Base-by-base conservation (phyloP, 768 basidiomycete species). In the Daedaleopsis sinensis region DNA sequence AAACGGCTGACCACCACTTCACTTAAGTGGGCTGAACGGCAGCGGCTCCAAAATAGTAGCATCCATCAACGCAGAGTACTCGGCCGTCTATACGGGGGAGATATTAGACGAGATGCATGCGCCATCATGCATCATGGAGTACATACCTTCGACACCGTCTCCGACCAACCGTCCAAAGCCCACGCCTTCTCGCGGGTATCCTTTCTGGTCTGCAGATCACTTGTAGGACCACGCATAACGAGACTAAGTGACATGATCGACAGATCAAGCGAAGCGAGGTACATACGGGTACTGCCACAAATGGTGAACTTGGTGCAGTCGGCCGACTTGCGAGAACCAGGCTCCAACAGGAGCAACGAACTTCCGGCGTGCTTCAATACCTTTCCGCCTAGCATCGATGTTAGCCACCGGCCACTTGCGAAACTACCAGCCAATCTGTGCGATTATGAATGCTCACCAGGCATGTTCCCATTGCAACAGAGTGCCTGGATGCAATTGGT, bases 161-260 rank as follows among this genome's bases (percentile, higher is more conserved):
- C 92, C 47, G 91, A 90, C 96, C 96, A 99, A 5, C 94, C 94
- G 63, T 96, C 93, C 66, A 94, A 82, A 69, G 92, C 84, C 96
- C 96, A 99, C 23, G 95, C 94, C 72, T 88, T 85, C 74, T 96
- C 92, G 44, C 96, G 83, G 46, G 80, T 86, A 65, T 91, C 87
- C 75, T 94, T 96, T 61, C 96, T 82, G 9, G 82, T 83, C 63
- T 93, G 87, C 58, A 97, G 80, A 68, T 85, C 84, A 58, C 91
- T 91, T 16, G 35, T 44, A 43, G 11, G 19, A 38, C 32, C 13
- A n/a, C 55, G 21, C 19, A 52, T 53, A 43, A 37, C 58, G 56
- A 52, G 38, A 24, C 54, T 62, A 60, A 67, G 70, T 44, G 61
- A 42, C 38, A 55, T 36, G 49, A 37, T 54, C 39, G 57, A 42